phyloP scores from a whole-genome alignment of 1,284 basidiomycete species.

The Naganishia albida region DNA sequence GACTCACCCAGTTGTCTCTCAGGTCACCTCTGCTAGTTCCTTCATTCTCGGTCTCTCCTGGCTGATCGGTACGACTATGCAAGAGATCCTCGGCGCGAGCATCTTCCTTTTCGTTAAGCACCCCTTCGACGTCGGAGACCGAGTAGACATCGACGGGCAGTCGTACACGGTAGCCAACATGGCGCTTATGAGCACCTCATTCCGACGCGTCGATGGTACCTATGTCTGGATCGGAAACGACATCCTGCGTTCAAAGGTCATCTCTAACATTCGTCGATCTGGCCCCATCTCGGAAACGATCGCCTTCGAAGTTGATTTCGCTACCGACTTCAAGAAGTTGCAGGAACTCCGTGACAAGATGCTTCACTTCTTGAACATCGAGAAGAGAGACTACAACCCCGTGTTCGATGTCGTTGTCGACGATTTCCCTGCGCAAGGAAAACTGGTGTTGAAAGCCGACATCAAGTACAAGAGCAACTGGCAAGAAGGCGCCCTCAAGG shows the following conservation, averaged over 20 bases:
- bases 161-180: conserved; percentile 84
- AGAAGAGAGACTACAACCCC: conserved; percentile 71
- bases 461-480: conserved; percentile 91
- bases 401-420: conserved; percentile 64
- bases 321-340: conserved; percentile 78
- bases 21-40: conserved; percentile 75
- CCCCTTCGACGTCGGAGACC: conserved; percentile 86
- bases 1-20: conserved; percentile 62
- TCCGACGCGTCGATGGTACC: conserved; percentile 56
- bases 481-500: conserved; percentile 73
- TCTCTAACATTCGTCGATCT: conserved; percentile 56
- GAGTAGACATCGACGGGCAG: conserved; percentile 59
- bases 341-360: conserved; percentile 76
- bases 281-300: conserved; percentile 55
- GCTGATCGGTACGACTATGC: conserved; percentile 72
- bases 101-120: conserved; percentile 85
- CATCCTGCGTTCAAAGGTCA: conserved; percentile 67
- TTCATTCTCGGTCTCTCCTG: conserved; percentile 82
- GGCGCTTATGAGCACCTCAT: conserved; percentile 70
- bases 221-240: conserved; percentile 65
- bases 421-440: conserved; percentile 81
- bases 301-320: conserved; percentile 74
- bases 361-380: conserved; percentile 72
- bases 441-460: conserved; percentile 74
- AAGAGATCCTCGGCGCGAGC: conserved; percentile 60